phyloP scores from a whole-genome alignment of 2,329 filamentous ascomycete genomes.

The Dendryphion nanum region DNA sequence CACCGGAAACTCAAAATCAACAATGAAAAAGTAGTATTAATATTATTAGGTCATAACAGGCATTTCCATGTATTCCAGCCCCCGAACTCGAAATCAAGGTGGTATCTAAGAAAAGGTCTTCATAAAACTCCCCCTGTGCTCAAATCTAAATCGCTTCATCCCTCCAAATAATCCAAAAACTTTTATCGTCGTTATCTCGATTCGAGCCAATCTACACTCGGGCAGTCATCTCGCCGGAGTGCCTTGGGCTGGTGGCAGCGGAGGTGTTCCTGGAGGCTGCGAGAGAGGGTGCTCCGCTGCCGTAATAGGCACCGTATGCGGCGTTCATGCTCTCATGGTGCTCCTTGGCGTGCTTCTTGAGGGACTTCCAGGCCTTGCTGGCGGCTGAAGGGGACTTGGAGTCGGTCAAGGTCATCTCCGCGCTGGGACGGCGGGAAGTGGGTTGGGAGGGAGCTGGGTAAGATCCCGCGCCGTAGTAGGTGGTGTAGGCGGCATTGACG shows the following conservation, averaged over 20 bases:
- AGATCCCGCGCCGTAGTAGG: conserved; percentile 4
- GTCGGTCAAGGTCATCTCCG: not conserved
- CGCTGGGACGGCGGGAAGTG: not conserved
- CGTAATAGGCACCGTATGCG: conserved; percentile 9
- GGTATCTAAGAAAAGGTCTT: no score
- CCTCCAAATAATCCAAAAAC: no score
- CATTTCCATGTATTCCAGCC: no score
- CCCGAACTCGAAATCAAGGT: no score
- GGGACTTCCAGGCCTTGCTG: conserved; percentile 3
- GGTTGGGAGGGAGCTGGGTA: not conserved
- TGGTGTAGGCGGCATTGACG: conserved; percentile 6
- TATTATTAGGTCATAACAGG: no score
- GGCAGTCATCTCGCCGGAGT: not conserved
- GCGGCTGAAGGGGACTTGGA: not conserved
- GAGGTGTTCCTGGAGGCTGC: not conserved
- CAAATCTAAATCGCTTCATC: no score
- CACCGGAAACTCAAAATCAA: no score
- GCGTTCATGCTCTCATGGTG: conserved; percentile 12
- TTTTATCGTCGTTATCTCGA: no score
- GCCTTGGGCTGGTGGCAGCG: not conserved
- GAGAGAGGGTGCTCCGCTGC: conserved; percentile 2
- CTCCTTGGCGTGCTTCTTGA: conserved; percentile 13
- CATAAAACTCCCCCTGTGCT: no score
- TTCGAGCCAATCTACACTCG: no score
- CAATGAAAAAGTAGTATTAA: no score